These are phyloP conservation scores for Mycena kentingensis DNA, from an alignment of 768 basidiomycete species.

Conservation along the genomic window DNA sequence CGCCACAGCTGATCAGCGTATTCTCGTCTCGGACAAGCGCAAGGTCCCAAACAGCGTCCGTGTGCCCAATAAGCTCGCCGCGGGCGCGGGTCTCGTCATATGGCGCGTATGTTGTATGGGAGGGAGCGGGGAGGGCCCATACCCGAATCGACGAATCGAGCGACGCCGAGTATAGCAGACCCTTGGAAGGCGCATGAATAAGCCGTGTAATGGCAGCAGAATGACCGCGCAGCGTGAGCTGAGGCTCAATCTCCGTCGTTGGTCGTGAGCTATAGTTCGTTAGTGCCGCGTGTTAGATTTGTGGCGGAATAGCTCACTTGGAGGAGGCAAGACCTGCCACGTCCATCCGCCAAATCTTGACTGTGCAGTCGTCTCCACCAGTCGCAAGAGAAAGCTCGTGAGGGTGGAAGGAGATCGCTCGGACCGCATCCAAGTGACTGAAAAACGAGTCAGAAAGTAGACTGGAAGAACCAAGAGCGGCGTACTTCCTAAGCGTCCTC, in stretches of 20 bases:
- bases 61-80: constrained; percentile 86
- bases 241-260: constrained; percentile 88
- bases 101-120: constrained; percentile 88
- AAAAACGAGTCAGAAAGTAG: constrained; percentile 17
- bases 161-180: constrained; percentile 86
- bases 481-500: constrained; percentile 87
- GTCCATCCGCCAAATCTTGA: constrained; percentile 95
- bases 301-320: constrained; percentile 55
- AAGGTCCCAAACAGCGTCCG: constrained; percentile 96
- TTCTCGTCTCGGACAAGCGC: constrained; percentile 82
- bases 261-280: constrained; percentile 53
- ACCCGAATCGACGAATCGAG: constrained; percentile 91
- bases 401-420: constrained; percentile 88
- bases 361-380: constrained; percentile 92
- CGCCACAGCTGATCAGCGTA: constrained; percentile 85
- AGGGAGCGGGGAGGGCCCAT: constrained; percentile 77
- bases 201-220: constrained; percentile 88
- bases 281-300: no score
- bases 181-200: constrained; percentile 73
- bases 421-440: constrained; percentile 92
- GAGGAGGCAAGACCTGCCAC: constrained; percentile 71
- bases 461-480: constrained; percentile 23
- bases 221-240: constrained; percentile 91
- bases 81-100: constrained; percentile 80
- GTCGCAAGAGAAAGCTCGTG: constrained; percentile 85